Base-by-base conservation (phyloP, 306 rosid genomes). In the Geum urbanum region DNA sequence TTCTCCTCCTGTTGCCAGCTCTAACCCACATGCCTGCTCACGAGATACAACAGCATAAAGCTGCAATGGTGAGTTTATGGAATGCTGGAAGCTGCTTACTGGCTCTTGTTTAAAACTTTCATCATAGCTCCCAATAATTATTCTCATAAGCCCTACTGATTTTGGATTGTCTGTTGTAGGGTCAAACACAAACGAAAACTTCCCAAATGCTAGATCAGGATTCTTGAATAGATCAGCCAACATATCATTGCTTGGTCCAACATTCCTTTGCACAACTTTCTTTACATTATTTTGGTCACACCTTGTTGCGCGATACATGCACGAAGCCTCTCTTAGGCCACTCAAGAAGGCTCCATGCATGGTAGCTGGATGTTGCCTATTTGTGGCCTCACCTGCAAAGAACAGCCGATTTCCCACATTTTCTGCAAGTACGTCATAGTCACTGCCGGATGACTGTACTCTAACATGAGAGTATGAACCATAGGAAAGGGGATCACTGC, bases 351-450 rank as follows among this genome's bases (percentile, higher is more conserved):
- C 98, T 50, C 98, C 96, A 40, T 94, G 98, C 98, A 90, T 94
- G 35, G 95, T 94, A 72, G 97, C 98, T 22, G 98, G 98, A 83
- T 90, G 83, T 65, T 94, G 91, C 84, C 96, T 86, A 74, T 77
- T 83, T 45, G 98, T 94, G 58, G 98, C 98, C 84, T 94, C 98
- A 35, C 97, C 98, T 46, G 98, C 97, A 74, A 94, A 94, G 84
- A 88, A 94, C 58, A 94, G 84, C 9, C 83, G 81, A 73, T 81
- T 87, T 51, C 92, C 87, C 77, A 94, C 91, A 12, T 78, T 94
- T 75, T 94, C 91, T 7, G 95, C 98, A 5, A 94, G 97, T 55
- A 88, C 47, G 57, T 94, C 97, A 76, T 94, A 94, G 77, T 94
- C 98, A 39, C 68, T 41, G 46, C 98, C 98, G 9, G 97, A 88